Evolutionary conservation across 2,329 filamentous ascomycete genomes (phyloP).

Genomic region (Cercospora janseana): DNA sequence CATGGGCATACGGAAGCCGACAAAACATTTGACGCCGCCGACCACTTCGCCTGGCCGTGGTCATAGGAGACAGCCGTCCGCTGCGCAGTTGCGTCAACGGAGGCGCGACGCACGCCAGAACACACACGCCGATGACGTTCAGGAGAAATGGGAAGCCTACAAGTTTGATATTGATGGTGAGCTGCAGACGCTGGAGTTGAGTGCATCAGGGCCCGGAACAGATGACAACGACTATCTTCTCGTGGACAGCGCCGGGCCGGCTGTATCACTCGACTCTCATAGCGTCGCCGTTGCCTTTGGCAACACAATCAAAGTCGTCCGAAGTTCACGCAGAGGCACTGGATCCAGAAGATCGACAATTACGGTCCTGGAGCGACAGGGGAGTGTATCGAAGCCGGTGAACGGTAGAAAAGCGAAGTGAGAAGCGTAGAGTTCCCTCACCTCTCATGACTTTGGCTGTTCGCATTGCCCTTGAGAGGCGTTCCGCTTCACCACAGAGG

Average conservation of each 20-base stretch:
- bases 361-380: slow-evolving; percentile 20
- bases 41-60: not conserved
- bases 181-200: slow-evolving; percentile 43
- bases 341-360: slow-evolving; percentile 15
- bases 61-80: slow-evolving; percentile 6
- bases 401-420: slow-evolving; percentile 11
- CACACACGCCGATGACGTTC: slow-evolving; percentile 10
- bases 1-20: slow-evolving; percentile 29
- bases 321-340: slow-evolving; percentile 21
- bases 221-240: slow-evolving; percentile 58
- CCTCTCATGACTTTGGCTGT: not conserved
- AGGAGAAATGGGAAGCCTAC: slow-evolving; percentile 56
- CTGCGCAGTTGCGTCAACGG: slow-evolving; percentile 16
- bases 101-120: slow-evolving; percentile 17
- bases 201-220: slow-evolving; percentile 17
- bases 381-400: slow-evolving; percentile 8
- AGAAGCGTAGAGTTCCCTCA: not conserved
- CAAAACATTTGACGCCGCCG: slow-evolving; percentile 2
- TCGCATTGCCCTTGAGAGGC: no score
- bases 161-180: slow-evolving; percentile 50
- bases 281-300: slow-evolving; percentile 70
- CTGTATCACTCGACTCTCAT: slow-evolving; percentile 59
- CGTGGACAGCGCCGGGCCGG: slow-evolving; percentile 64
- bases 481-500: no score
- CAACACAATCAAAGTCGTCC: slow-evolving; percentile 68